phyloP scores from a whole-genome alignment of 352 stramenopile genomes.

The Phytophthora megakarya region DNA sequence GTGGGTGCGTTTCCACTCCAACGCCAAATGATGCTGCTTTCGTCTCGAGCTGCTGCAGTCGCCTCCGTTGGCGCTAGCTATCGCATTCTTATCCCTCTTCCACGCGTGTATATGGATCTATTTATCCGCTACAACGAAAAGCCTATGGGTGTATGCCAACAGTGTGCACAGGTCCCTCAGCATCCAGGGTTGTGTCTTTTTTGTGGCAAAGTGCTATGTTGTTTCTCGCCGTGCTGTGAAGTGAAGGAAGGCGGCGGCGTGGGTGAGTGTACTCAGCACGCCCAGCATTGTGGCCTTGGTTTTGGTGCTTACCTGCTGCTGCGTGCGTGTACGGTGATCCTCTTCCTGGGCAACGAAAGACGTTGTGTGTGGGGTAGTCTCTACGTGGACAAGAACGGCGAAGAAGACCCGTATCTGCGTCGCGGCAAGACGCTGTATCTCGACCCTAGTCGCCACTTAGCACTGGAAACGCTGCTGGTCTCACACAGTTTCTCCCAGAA shows the following conservation, averaged over 20 bases:
- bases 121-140: constrained; percentile 85
- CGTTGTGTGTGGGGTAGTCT: constrained; percentile 84
- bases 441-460: constrained; percentile 51
- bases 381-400: constrained; percentile 87
- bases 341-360: constrained; percentile 82
- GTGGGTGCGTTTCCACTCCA: constrained; percentile 35
- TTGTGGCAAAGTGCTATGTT: constrained; percentile 78
- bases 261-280: constrained; percentile 80
- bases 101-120: constrained; percentile 81
- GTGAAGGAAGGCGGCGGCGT: constrained; percentile 50
- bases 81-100: constrained; percentile 50
- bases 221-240: constrained; percentile 76
- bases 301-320: constrained; percentile 70
- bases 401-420: constrained; percentile 83
- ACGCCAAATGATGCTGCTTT: constrained; percentile 34
- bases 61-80: constrained; percentile 16
- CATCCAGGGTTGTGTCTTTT: constrained; percentile 81
- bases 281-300: constrained; percentile 65
- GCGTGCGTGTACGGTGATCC: constrained; percentile 78
- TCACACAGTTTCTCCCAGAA: constrained; percentile 79
- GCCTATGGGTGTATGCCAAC: constrained; percentile 50
- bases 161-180: constrained; percentile 65
- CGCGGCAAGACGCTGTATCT: constrained; percentile 79
- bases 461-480: constrained; percentile 74
- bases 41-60: constrained; percentile 25